These are phyloP conservation scores for Aspergillus diversus DNA, from an alignment of 495 filamentous ascomycete species.

Conservation along the genomic window DNA sequence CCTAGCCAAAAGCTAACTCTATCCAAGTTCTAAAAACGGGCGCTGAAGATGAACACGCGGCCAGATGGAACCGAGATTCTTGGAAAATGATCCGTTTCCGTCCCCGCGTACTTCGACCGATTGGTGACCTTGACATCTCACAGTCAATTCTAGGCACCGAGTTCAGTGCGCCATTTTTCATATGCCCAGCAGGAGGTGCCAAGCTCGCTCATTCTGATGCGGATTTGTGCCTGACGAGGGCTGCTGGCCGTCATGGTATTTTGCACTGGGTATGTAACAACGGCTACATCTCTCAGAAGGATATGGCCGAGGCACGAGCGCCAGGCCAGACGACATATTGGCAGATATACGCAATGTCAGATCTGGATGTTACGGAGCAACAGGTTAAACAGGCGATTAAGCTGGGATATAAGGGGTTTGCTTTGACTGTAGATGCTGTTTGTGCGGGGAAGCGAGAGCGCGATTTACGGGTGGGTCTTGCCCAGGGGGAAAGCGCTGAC, in stretches of 20 bases:
- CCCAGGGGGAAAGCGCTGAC: background rate
- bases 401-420: conserved; percentile 75
- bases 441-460: conserved; percentile 64
- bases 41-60: conserved; percentile 86
- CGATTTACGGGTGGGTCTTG: conserved; percentile 48
- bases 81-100: conserved; percentile 83
- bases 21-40: conserved; percentile 44
- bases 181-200: conserved; percentile 77
- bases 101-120: conserved; percentile 72
- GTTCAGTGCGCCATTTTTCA: conserved; percentile 72
- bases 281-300: conserved; percentile 29
- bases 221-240: conserved; percentile 72
- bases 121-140: conserved; percentile 68
- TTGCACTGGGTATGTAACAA: conserved; percentile 25
- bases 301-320: conserved; percentile 74
- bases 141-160: conserved; percentile 78
- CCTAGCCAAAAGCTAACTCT: background rate
- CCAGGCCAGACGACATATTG: conserved; percentile 76
- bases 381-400: conserved; percentile 77
- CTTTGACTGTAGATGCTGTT: conserved; percentile 70
- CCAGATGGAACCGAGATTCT: conserved; percentile 77
- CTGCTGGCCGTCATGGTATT: conserved; percentile 65
- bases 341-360: conserved; percentile 87
- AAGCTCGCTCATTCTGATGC: conserved; percentile 82
- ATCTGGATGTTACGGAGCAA: conserved; percentile 73